Percentiles rank a stretch among this genome's conserved stretches.
These are phyloP conservation scores for Colletotrichum euphorbiae DNA, from an alignment of 2,329 filamentous ascomycete species.

Conservation along the genomic window DNA sequence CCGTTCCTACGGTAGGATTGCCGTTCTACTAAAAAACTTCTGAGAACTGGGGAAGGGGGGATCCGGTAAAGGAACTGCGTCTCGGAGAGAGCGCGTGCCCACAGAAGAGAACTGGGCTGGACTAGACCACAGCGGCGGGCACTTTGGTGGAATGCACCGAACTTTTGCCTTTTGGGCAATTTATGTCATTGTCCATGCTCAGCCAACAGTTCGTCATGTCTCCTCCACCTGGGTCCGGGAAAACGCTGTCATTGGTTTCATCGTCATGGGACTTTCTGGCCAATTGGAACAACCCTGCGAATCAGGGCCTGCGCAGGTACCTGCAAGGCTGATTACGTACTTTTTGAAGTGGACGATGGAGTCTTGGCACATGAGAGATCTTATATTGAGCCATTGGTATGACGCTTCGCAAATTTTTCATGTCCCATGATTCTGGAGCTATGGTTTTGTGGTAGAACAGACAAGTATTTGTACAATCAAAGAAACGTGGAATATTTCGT, in stretches of 20 bases:
- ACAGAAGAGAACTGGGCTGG: neutral
- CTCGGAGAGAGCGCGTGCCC: neutral
- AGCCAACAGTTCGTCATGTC: conserved; percentile 41
- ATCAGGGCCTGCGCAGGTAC: conserved; percentile 3
- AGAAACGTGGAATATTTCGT: too few species aligned
- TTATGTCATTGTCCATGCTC: conserved; percentile 37
- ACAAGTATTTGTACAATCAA: neutral
- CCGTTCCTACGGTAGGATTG: conserved; percentile 16
- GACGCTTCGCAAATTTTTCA: neutral
- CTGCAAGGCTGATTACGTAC: conserved; percentile 35
- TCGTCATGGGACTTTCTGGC: conserved; percentile 19
- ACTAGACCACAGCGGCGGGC: neutral
- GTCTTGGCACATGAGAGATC: conserved; percentile 6
- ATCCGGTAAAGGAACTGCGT: neutral
- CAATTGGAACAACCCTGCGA: conserved; percentile 22
- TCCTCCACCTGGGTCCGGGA: conserved; percentile 37
- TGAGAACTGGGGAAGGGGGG: neutral
- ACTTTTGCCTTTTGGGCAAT: conserved; percentile 31
- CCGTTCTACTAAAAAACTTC: neutral
- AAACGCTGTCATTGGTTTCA: conserved; percentile 31
- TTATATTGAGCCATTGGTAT: neutral
- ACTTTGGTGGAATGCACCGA: conserved; percentile 11
- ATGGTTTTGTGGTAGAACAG: neutral
- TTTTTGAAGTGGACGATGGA: neutral
- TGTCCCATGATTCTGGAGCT: neutral